Conservation (phyloP, 768 basidiomycete species). For the Rubroboletus pulcherrimus region DNA sequence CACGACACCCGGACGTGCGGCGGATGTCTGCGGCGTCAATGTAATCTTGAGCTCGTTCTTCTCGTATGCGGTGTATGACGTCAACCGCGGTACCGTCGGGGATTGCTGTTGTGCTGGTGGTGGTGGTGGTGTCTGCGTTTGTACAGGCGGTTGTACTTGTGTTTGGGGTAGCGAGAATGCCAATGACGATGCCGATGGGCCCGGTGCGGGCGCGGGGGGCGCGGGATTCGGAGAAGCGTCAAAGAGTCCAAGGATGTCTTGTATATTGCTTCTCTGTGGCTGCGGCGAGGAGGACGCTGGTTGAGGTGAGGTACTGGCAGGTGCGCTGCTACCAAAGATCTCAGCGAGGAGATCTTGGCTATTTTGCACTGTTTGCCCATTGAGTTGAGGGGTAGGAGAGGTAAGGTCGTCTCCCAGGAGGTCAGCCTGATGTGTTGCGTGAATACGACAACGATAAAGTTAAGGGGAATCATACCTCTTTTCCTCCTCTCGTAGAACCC, state of each 20-base stretch:
- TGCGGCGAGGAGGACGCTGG: slow-evolving; percentile 40
- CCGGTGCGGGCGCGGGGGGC: slow-evolving; percentile 18
- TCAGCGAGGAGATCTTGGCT: slow-evolving; percentile 89
- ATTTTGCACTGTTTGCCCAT: slow-evolving; percentile 47
- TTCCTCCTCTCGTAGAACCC: slow-evolving; percentile 77
- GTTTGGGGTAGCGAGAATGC: slow-evolving; percentile 38
- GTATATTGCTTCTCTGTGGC: slow-evolving; percentile 58
- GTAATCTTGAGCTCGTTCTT: slow-evolving; percentile 88
- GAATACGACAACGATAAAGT: not conserved
- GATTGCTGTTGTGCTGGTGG: slow-evolving; percentile 32
- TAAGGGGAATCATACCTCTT: slow-evolving; percentile 50
- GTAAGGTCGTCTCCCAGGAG: slow-evolving; percentile 76
- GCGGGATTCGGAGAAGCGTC: slow-evolving; percentile 43
- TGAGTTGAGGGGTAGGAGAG: slow-evolving; percentile 39
- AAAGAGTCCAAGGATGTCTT: slow-evolving; percentile 92
- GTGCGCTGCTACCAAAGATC: slow-evolving; percentile 68
- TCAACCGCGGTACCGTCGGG: slow-evolving; percentile 46
- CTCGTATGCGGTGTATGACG: slow-evolving; percentile 85
- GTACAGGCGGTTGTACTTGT: slow-evolving; percentile 27
- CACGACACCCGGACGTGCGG: slow-evolving; percentile 80
- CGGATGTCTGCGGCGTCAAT: slow-evolving; percentile 80
- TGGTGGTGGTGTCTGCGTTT: slow-evolving; percentile 31
- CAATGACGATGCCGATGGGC: slow-evolving; percentile 30
- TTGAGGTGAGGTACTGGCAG: slow-evolving; percentile 31
- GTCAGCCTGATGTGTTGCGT: slow-evolving; percentile 45